These are phyloP conservation scores for Berberis vulgaris DNA, from an alignment of 164 flowering plant species.

Conservation along the genomic window DNA sequence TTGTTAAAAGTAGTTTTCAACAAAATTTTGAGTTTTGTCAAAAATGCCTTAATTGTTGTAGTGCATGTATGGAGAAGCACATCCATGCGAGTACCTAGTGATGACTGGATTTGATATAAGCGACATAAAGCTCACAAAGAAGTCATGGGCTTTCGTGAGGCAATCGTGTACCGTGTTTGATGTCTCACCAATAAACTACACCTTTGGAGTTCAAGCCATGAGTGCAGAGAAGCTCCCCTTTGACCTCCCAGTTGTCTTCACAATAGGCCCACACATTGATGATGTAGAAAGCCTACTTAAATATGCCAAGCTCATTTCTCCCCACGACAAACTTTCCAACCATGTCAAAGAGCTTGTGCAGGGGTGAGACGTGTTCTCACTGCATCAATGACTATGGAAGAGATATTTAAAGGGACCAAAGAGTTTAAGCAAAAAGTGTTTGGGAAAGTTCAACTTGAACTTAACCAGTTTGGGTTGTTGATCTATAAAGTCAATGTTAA, in stretches of 20 bases:
- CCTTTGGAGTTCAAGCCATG: not conserved
- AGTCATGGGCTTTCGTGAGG: not conserved
- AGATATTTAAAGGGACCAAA: not conserved
- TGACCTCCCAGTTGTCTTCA: not conserved
- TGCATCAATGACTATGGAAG: not conserved
- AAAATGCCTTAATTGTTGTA: too few relatives aligned
- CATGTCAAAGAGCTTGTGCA: not conserved
- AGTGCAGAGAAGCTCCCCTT: not conserved
- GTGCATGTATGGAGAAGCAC: not conserved
- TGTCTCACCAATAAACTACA: not conserved
- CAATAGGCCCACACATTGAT: not conserved
- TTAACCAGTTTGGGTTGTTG: not conserved
- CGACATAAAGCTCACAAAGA: not conserved
- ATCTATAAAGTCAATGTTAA: not conserved
- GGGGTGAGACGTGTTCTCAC: not conserved
- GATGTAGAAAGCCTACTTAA: not conserved
- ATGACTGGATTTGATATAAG: not conserved
- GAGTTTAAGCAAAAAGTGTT: not conserved
- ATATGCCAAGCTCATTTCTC: not conserved
- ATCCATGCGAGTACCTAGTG: not conserved
- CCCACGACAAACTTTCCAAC: not conserved
- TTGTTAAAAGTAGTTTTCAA: too few relatives aligned
- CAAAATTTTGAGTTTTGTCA: too few relatives aligned
- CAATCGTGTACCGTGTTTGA: not conserved
- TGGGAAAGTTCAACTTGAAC: not conserved